Evolutionary conservation across 2,329 filamentous ascomycete genomes (phyloP).

Genomic region (Trichophyton equinum): DNA sequence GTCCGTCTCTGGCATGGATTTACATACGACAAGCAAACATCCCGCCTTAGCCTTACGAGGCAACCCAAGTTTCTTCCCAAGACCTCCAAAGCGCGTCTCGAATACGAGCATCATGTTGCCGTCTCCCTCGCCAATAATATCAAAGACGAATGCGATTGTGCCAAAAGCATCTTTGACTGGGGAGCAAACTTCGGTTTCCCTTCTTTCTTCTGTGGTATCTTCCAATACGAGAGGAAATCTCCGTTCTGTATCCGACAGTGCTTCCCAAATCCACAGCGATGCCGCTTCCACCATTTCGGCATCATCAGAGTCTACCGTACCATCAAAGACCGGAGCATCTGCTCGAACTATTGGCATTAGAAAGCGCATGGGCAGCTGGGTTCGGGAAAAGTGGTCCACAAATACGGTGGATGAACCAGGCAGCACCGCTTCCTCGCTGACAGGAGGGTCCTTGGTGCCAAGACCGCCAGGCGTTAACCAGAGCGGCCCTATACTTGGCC

Average conservation of each 20-base stretch:
- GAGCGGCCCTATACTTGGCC: conserved; percentile 59
- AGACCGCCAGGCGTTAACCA: conserved; percentile 67
- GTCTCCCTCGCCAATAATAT: conserved; percentile 28
- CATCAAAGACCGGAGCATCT: conserved; percentile 27
- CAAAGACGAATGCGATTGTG: conserved; percentile 26
- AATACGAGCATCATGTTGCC: conserved; percentile 32
- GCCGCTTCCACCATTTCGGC: conserved; percentile 23
- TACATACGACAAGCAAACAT: conserved; percentile 70
- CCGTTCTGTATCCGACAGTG: conserved; percentile 17
- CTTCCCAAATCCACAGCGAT: background rate
- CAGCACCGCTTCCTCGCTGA: conserved; percentile 9
- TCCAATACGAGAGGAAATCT: conserved; percentile 9
- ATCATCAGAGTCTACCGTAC: conserved; percentile 47
- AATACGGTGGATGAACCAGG: background rate
- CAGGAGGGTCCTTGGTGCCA: conserved; percentile 26
- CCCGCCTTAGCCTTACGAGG: conserved; percentile 39
- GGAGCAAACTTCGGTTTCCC: conserved; percentile 19
- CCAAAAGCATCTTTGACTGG: conserved; percentile 18
- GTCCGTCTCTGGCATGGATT: conserved; percentile 77
- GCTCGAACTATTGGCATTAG: conserved; percentile 7
- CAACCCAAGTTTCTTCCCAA: conserved; percentile 25
- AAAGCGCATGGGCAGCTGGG: conserved; percentile 10
- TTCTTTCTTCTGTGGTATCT: conserved; percentile 29
- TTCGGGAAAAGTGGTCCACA: conserved; percentile 6
- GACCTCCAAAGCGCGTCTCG: conserved; percentile 36